phyloP scores from a whole-genome alignment of 306 rosid species.

The Cercis canadensis region DNA sequence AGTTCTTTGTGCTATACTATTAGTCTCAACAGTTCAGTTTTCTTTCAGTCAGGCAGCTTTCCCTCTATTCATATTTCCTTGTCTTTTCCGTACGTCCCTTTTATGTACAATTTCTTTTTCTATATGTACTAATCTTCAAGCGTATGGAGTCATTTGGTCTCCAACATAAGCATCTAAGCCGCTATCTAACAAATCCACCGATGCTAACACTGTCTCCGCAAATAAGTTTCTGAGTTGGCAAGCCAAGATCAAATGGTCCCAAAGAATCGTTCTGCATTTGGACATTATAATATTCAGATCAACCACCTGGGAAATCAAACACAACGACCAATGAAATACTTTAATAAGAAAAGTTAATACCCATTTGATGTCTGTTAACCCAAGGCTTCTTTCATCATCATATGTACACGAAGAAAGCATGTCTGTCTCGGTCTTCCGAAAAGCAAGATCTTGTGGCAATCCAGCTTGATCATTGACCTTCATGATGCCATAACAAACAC shows the following conservation, averaged over 20 bases:
- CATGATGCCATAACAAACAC: slow-evolving; percentile 25
- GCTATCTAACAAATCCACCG: slow-evolving; percentile 53
- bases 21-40: background rate
- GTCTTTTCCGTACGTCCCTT: slow-evolving; percentile 24
- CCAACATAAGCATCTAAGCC: slow-evolving; percentile 39
- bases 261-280: slow-evolving; percentile 66
- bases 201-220: slow-evolving; percentile 54
- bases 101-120: slow-evolving; percentile 37
- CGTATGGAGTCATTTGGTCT: slow-evolving; percentile 20
- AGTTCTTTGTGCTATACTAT: background rate
- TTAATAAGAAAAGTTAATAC: slow-evolving; percentile 45
- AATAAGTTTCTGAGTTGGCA: slow-evolving; percentile 56
- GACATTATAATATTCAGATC: slow-evolving; percentile 28
- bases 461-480: slow-evolving; percentile 56
- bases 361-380: slow-evolving; percentile 84
- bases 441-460: slow-evolving; percentile 46
- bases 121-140: slow-evolving; percentile 25
- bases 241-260: slow-evolving; percentile 89
- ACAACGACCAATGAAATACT: slow-evolving; percentile 15
- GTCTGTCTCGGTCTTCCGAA: slow-evolving; percentile 52
- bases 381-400: slow-evolving; percentile 84
- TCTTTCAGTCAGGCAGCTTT: slow-evolving; percentile 1
- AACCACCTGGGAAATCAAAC: slow-evolving; percentile 24
- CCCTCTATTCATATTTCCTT: background rate
- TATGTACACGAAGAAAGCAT: slow-evolving; percentile 47